These are phyloP conservation scores for Suillus luteus DNA, from an alignment of 768 basidiomycete species.

Conservation along the genomic window DNA sequence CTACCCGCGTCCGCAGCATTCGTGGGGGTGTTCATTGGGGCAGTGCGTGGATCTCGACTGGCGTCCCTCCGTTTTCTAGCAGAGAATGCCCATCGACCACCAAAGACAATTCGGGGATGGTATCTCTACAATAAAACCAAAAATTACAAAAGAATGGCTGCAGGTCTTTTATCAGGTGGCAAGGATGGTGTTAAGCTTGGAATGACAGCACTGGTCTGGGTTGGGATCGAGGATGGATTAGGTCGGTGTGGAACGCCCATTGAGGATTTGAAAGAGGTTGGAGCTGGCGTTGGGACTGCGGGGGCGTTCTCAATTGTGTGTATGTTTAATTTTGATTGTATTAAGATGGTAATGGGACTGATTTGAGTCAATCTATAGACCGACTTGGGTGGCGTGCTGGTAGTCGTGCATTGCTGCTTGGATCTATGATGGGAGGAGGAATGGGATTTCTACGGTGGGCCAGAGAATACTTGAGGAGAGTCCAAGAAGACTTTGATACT, in stretches of 20 bases:
- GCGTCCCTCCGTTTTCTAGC: conserved; percentile 83
- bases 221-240: conserved; percentile 48
- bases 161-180: conserved; percentile 68
- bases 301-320: conserved; percentile 57
- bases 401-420: conserved; percentile 52
- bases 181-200: conserved; percentile 55
- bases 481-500: not conserved
- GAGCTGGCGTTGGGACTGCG: conserved; percentile 67
- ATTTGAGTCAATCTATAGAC: conserved; percentile 44
- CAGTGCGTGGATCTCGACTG: conserved; percentile 67
- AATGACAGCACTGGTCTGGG: conserved; percentile 48
- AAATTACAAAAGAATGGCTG: conserved; percentile 82
- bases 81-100: conserved; percentile 90
- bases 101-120: conserved; percentile 87
- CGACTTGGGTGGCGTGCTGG: conserved; percentile 54
- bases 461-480: conserved; percentile 29
- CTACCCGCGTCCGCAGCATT: conserved; percentile 62
- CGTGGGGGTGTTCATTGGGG: conserved; percentile 68
- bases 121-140: conserved; percentile 97
- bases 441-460: conserved; percentile 51
- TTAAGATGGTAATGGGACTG: not conserved
- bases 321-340: conserved; percentile 33
- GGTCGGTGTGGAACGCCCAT: conserved; percentile 37
- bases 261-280: conserved; percentile 51
- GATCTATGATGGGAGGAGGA: conserved; percentile 55